These are phyloP conservation scores for Spinacia oleracea DNA, from an alignment of 179 eudicot genomes.

Conservation along the genomic window DNA sequence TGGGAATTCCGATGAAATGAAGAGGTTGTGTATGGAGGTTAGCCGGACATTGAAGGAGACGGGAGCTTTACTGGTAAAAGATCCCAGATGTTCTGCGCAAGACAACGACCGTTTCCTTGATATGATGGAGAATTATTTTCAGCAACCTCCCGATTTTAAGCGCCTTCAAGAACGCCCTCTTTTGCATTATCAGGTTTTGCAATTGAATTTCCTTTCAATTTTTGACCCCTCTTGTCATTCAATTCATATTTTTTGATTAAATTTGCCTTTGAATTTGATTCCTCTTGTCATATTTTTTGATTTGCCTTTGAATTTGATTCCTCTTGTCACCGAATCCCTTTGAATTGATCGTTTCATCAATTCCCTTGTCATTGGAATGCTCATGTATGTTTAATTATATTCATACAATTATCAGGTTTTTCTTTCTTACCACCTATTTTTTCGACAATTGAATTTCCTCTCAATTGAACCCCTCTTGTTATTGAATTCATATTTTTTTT, in stretches of 20 bases:
- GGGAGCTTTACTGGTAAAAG: conserved; percentile 79
- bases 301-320: neutral
- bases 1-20: conserved; percentile 18
- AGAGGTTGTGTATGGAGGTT: conserved; percentile 58
- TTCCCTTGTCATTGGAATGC: too few relatives aligned
- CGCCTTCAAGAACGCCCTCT: conserved; percentile 82
- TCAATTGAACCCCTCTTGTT: too few relatives aligned
- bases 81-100: conserved; percentile 73
- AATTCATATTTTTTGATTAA: neutral
- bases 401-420: too few relatives aligned
- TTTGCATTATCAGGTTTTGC: conserved; percentile 78
- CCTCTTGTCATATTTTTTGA: neutral
- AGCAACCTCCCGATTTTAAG: conserved; percentile 60
- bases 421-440: too few relatives aligned
- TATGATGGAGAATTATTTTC: conserved; percentile 90
- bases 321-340: too few relatives aligned
- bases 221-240: neutral
- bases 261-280: neutral
- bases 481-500: too few relatives aligned
- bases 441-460: too few relatives aligned
- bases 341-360: too few relatives aligned
- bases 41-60: conserved; percentile 78
- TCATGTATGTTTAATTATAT: too few relatives aligned
- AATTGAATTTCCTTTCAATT: neutral
- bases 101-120: conserved; percentile 89